These are phyloP conservation scores for Salix koriyanagi DNA, from an alignment of 345 rosid species.

Conservation along the genomic window DNA sequence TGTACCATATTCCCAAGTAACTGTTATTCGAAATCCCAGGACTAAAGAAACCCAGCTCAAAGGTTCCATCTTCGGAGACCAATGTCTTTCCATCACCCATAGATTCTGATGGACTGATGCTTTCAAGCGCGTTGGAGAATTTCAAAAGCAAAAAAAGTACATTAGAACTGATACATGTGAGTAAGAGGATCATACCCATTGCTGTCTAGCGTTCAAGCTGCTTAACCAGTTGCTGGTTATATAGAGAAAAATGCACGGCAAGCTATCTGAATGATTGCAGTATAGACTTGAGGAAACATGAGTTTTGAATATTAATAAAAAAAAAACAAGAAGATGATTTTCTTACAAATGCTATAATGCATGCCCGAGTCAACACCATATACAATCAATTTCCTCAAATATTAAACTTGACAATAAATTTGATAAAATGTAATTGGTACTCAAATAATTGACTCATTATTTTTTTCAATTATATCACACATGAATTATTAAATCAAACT, in stretches of 20 bases:
- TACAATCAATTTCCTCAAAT: too few relatives aligned
- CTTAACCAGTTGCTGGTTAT: background rate
- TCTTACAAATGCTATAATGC: too few relatives aligned
- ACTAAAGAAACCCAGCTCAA: conserved; percentile 1
- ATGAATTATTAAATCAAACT: too few relatives aligned
- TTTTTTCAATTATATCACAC: too few relatives aligned
- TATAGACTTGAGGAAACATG: too few relatives aligned
- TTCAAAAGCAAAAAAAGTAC: background rate
- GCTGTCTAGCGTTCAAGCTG: background rate
- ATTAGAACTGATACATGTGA: background rate
- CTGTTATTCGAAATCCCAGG: background rate
- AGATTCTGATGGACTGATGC: background rate
- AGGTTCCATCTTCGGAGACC: conserved; percentile 5
- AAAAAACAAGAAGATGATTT: too few relatives aligned
- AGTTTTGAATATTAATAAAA: too few relatives aligned
- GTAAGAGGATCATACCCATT: background rate
- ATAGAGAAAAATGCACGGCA: background rate
- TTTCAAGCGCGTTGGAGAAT: conserved; percentile 3
- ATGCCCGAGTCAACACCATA: too few relatives aligned
- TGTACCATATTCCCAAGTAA: conserved; percentile 3
- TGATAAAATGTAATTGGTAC: too few relatives aligned
- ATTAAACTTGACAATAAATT: too few relatives aligned
- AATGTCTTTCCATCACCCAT: conserved; percentile 7
- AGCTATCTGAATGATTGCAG: background rate
- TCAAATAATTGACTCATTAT: too few relatives aligned